Evolutionary conservation across 2,329 filamentous ascomycete species (phyloP), one percentile per base, ranked within the genome.

Genomic region (Diaporthe humulicola): DNA sequence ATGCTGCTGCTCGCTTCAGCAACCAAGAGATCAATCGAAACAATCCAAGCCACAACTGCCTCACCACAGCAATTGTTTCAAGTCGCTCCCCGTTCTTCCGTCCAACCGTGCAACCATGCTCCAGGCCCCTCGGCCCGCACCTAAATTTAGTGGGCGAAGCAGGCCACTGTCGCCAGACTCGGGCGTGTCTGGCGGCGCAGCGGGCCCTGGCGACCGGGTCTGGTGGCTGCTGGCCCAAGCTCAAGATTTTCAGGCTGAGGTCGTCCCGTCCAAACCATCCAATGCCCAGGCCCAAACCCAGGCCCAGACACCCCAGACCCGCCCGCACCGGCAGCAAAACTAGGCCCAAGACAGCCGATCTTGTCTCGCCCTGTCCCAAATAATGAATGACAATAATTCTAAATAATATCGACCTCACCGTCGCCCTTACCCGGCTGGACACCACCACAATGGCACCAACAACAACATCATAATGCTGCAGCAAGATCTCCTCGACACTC

Each of bases 401-500:
- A n/a, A n/a, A 25, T 25, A 22, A 42, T 66, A 48, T n/a, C 25
- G 0, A 25, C 38, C 52, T 33, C 38, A 15, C 22, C 38, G 30
- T 25, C 28, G 12, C 28, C 45, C 5, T 40, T 17, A 45, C 38
- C 28, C n/a, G 5, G 48, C 54, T 42, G 38, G 36, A 17, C 19
- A n/a, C 25, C 7, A 75, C 25, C 50, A 73, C 36, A 8, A 75
- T 76, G 74, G 67, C 69, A 70, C 58, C 38, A 48, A 25, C 64
- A 50, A 12, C 45, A 14, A 36, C 61, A 28, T 61, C 74, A 60
- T 48, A 57, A 74, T 76, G 74, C 61, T 72, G 56, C 73, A 76
- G 73, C 73, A 72, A 70, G 74, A 76, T 19, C 69, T 76, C 7
- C 56, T 76, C 74, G 74, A 76, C 28, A 74, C 74, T 3, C 48